Evolutionary conservation across 305 asterid genomes (phyloP).

Genomic region (Nicotiana rustica): DNA sequence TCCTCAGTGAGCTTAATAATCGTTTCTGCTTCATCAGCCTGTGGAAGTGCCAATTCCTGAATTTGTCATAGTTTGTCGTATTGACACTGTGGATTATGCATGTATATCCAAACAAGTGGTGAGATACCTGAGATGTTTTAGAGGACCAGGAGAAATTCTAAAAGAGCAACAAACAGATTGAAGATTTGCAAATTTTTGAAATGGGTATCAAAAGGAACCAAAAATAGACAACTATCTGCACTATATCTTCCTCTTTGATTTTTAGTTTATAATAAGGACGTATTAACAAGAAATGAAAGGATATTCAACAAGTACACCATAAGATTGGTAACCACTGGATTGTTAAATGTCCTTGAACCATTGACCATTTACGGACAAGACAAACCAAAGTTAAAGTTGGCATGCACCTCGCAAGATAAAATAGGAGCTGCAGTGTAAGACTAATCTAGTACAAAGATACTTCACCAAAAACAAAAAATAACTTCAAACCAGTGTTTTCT

Average conservation of each 20-base stretch:
- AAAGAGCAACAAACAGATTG: background rate
- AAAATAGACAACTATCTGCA: conserved; percentile 7
- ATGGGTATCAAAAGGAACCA: background rate
- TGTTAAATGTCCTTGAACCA: conserved; percentile 16
- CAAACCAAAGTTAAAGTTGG: conserved; percentile 25
- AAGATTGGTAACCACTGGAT: conserved; percentile 26
- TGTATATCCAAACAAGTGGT: conserved; percentile 23
- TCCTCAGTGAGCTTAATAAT: conserved; percentile 89
- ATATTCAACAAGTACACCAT: conserved; percentile 11
- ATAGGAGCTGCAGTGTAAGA: conserved; percentile 12
- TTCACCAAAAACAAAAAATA: conserved; percentile 15
- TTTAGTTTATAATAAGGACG: background rate
- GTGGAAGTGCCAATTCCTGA: conserved; percentile 36
- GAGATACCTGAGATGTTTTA: conserved; percentile 33
- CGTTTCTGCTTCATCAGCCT: conserved; percentile 94
- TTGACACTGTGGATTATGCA: background rate
- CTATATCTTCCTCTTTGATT: background rate
- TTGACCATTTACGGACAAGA: conserved; percentile 25
- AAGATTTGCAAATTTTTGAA: background rate
- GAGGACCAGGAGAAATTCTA: conserved; percentile 14
- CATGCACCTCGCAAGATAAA: background rate
- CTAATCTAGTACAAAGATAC: background rate
- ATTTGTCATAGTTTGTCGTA: background rate
- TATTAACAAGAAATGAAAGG: conserved; percentile 25
- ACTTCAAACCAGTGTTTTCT: conserved; percentile 7